Evolutionary conservation across 2,329 filamentous ascomycete species (phyloP), one percentile per base, ranked within the genome.

Genomic region (Diaporthe citri): DNA sequence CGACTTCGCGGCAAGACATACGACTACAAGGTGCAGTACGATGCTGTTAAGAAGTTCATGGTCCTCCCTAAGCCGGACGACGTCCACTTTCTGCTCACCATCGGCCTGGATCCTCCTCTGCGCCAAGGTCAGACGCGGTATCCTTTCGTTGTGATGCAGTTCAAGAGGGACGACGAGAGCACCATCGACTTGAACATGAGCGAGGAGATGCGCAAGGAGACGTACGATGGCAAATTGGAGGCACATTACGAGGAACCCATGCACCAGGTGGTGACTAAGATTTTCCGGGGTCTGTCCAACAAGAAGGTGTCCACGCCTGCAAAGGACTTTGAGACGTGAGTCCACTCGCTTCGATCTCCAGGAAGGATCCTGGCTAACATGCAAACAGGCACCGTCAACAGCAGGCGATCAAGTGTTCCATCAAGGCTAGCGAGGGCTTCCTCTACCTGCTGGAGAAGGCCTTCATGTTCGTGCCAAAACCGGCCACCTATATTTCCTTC

Each of bases 1-100:
- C 94, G 97, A 77, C 90, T 99, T 77, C 96, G 97, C 78, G 97
- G 97, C 81, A 99, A 99, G 87, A 99, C 97, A 34, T 99, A 99
- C 88, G 97, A 99, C 87, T 99, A 99, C 91, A 99, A 99, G 90
- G 98, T 99, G 78, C 95, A 98, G 84, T 99, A 98, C 85, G 95
- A 98, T 74, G 92, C 93, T 67, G 95, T 98, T 86, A 99, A 99
- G 89, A 98, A 98, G 84, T 98, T 98, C 83, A 98, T 99, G 92
- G 91, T 98, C 41, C 91, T 99, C 8, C 97, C 97, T 64, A 99
- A 99, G 87, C 97, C 97, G n/a, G 97, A 99, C 83, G 97, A 99
- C 79, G 91, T 97, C 80, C 97, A 99, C 83, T 96, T 94, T 78
- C 93, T 99, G 87, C 95, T 99, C 78, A 96, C 95, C 77, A 93